phyloP scores from a whole-genome alignment of 345 rosid species.

The Schrenkiella parvula region DNA sequence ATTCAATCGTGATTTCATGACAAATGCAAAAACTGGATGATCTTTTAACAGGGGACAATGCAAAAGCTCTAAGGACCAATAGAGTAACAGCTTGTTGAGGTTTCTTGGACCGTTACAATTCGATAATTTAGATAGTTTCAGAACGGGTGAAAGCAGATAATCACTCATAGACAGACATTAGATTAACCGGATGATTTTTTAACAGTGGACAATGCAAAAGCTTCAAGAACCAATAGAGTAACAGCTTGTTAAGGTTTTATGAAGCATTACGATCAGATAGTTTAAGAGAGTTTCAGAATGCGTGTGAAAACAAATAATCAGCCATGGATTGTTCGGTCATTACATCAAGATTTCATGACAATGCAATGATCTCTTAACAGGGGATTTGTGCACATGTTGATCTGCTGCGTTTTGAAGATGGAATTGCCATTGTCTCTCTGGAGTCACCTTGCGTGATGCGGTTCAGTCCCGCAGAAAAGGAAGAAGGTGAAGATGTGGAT shows the following conservation, averaged over 20 bases:
- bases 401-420: slow-evolving; percentile 84
- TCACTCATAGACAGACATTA: background rate
- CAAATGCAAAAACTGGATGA: background rate
- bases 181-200: background rate
- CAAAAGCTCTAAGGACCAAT: background rate
- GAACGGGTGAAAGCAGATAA: background rate
- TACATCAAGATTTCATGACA: background rate
- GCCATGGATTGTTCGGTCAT: background rate
- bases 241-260: background rate
- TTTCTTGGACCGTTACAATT: background rate
- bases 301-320: background rate
- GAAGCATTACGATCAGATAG: background rate
- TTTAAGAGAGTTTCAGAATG: background rate
- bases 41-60: background rate
- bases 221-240: background rate
- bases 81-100: background rate
- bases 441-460: slow-evolving; percentile 89
- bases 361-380: slow-evolving; percentile 28
- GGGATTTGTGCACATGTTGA: slow-evolving; percentile 96
- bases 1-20: background rate
- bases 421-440: slow-evolving; percentile 77
- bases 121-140: background rate
- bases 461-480: slow-evolving; percentile 43
- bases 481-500: slow-evolving; percentile 23
- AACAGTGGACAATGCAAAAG: background rate